These are phyloP conservation scores for Dryadomyces sulphureus DNA, from an alignment of 2,329 filamentous ascomycete genomes.

Conservation along the genomic window DNA sequence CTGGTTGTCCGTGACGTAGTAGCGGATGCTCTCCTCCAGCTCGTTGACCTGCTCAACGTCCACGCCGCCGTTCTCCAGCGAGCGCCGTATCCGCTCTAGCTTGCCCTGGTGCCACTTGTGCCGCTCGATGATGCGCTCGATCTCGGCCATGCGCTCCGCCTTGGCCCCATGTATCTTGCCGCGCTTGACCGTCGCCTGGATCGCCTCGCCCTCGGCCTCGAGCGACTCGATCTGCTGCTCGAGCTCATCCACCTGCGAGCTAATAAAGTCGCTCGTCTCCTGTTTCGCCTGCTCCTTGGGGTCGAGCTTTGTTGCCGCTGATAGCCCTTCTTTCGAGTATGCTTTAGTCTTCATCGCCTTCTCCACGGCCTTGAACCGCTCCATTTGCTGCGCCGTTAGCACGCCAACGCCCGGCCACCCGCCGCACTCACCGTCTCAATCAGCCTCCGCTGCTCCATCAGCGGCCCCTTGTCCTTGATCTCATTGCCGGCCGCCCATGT, in stretches of 20 bases:
- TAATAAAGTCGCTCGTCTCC: conserved; percentile 76
- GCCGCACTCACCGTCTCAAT: conserved; percentile 74
- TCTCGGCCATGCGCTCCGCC: conserved; percentile 74
- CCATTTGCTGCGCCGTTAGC: conserved; percentile 61
- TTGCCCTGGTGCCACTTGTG: conserved; percentile 96
- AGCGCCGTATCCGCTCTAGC: conserved; percentile 77
- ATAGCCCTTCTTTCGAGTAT: conserved; percentile 94
- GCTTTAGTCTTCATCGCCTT: conserved; percentile 99
- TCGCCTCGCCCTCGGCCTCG: conserved; percentile 75
- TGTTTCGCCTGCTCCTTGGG: conserved; percentile 95
- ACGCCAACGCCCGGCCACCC: not conserved
- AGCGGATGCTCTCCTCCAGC: conserved; percentile 81
- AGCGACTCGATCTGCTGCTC: conserved; percentile 85
- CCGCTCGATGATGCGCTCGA: conserved; percentile 71
- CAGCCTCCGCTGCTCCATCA: conserved; percentile 84
- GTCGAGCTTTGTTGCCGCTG: conserved; percentile 81
- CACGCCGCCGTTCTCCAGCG: conserved; percentile 82
- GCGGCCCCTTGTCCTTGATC: conserved; percentile 96
- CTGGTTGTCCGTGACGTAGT: conserved; percentile 84
- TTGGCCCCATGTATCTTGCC: conserved; percentile 77
- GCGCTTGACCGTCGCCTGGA: conserved; percentile 88
- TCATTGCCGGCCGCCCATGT: conserved; percentile 98
- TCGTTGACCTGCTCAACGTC: conserved; percentile 78
- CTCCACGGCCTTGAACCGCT: conserved; percentile 99
- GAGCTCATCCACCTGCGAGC: conserved; percentile 77